These are phyloP conservation scores for Talaromyces wortmannii DNA, from an alignment of 495 filamentous ascomycete genomes.

Conservation along the genomic window DNA sequence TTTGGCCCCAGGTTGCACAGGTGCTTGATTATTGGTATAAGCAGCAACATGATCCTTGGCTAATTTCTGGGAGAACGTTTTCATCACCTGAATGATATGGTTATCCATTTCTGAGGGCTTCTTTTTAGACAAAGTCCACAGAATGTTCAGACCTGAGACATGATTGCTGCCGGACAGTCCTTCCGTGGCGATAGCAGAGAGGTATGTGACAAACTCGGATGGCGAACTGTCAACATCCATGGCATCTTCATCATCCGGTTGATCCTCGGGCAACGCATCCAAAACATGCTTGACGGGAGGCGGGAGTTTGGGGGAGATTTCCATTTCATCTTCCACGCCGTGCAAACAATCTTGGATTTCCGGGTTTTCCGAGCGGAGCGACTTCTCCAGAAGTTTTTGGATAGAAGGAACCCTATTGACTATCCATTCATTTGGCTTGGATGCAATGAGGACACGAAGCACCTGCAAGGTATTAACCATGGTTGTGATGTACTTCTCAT, in stretches of 20 bases:
- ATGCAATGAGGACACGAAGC: slow-evolving; percentile 75
- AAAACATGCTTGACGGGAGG: slow-evolving; percentile 77
- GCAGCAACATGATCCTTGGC: slow-evolving; percentile 88
- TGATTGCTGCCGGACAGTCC: slow-evolving; percentile 68
- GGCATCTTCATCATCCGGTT: slow-evolving; percentile 81
- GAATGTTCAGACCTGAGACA: slow-evolving; percentile 79
- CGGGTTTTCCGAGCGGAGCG: slow-evolving; percentile 73
- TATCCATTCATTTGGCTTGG: slow-evolving; percentile 87
- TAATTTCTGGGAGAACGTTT: slow-evolving; percentile 84
- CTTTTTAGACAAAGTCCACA: slow-evolving; percentile 83
- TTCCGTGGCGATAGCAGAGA: slow-evolving; percentile 78
- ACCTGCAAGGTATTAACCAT: slow-evolving; percentile 92
- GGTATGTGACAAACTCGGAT: slow-evolving; percentile 73
- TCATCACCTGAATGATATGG: slow-evolving; percentile 85
- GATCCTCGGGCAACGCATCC: slow-evolving; percentile 82
- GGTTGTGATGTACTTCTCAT: slow-evolving; percentile 68
- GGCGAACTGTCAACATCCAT: slow-evolving; percentile 70
- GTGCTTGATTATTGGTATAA: slow-evolving; percentile 42
- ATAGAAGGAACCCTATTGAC: slow-evolving; percentile 63
- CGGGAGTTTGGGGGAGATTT: slow-evolving; percentile 42
- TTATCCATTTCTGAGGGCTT: slow-evolving; percentile 80
- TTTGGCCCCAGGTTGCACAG: slow-evolving; percentile 31
- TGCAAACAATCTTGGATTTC: slow-evolving; percentile 93
- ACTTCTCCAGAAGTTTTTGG: slow-evolving; percentile 87
- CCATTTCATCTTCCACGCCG: slow-evolving; percentile 55